A percentile compares a stretch with the other conserved stretches of the same genome.
Conservation (phyloP, 1,284 basidiomycete species). For the Trametes sp. region DNA sequence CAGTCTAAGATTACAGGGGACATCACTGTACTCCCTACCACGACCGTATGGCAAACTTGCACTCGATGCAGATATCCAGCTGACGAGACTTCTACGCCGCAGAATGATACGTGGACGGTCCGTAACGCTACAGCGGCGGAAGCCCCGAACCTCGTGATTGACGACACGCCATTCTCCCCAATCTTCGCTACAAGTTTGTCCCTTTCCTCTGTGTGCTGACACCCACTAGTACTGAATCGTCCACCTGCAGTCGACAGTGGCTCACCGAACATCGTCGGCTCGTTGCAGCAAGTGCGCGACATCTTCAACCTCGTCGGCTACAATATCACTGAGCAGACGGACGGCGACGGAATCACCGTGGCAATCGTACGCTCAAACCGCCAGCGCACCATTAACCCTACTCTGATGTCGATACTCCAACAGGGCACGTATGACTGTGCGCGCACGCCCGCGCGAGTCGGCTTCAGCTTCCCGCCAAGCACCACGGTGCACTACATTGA, state of each 20-base stretch:
- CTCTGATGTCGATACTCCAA: neutral
- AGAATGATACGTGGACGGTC: constrained; percentile 23
- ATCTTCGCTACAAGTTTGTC: constrained; percentile 18
- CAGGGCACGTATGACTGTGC: constrained; percentile 32
- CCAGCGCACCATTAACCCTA: neutral
- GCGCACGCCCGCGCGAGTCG: constrained; percentile 24
- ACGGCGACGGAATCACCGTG: constrained; percentile 20
- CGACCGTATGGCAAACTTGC: neutral
- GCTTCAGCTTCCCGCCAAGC: constrained; percentile 31
- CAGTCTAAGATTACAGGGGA: constrained; percentile 14
- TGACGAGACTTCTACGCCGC: neutral
- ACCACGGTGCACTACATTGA: constrained; percentile 28
- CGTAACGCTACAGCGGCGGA: constrained; percentile 16
- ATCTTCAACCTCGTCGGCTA: constrained; percentile 17
- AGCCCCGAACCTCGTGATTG: constrained; percentile 17
- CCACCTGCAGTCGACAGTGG: constrained; percentile 24
- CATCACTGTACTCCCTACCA: constrained; percentile 16
- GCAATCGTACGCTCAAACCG: constrained; percentile 14
- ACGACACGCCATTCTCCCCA: constrained; percentile 19
- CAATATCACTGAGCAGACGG: constrained; percentile 23
- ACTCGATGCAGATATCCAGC: neutral
- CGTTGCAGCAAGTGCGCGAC: constrained; percentile 13
- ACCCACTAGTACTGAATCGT: too few relatives aligned
- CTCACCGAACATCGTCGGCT: constrained; percentile 26
- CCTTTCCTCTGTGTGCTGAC: neutral